Percentiles rank a stretch among this genome's conserved stretches.
phyloP scores from a whole-genome alignment of 192 early-diverging fungal genomes.

The Podila clonocystis region DNA sequence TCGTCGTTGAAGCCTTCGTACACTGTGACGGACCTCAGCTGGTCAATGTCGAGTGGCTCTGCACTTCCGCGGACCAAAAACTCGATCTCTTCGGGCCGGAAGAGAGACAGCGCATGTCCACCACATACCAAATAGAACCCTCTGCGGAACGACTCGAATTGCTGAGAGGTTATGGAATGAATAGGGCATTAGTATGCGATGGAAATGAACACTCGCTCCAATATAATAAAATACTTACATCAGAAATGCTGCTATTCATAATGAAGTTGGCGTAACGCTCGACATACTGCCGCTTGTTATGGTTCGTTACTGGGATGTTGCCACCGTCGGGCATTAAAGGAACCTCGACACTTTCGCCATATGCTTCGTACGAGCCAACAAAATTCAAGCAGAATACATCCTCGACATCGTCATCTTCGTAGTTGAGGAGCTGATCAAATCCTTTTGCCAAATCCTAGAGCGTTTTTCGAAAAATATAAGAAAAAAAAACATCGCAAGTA shows the following conservation, averaged over 20 bases:
- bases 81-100: constrained; percentile 94
- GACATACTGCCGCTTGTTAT: constrained; percentile 83
- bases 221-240: constrained; percentile 22
- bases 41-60: constrained; percentile 68
- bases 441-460: constrained; percentile 77
- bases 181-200: background rate
- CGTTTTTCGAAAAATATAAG: background rate
- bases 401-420: constrained; percentile 80
- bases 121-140: constrained; percentile 92
- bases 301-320: constrained; percentile 68
- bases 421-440: constrained; percentile 86
- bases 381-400: constrained; percentile 87
- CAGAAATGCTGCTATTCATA: constrained; percentile 75
- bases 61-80: constrained; percentile 87
- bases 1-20: constrained; percentile 73
- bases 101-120: constrained; percentile 86
- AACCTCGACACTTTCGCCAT: constrained; percentile 71
- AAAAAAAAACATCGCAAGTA: background rate
- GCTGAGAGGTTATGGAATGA: constrained; percentile 34
- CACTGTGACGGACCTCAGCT: constrained; percentile 60
- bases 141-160: constrained; percentile 86
- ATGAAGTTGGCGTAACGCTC: constrained; percentile 84
- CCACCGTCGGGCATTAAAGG: constrained; percentile 73
- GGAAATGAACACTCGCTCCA: background rate
- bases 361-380: constrained; percentile 76